Evolutionary conservation across 805 yeast genomes (phyloP), one percentile per base, ranked within the genome.

Genomic region (Debaryomyces hansenii): DNA sequence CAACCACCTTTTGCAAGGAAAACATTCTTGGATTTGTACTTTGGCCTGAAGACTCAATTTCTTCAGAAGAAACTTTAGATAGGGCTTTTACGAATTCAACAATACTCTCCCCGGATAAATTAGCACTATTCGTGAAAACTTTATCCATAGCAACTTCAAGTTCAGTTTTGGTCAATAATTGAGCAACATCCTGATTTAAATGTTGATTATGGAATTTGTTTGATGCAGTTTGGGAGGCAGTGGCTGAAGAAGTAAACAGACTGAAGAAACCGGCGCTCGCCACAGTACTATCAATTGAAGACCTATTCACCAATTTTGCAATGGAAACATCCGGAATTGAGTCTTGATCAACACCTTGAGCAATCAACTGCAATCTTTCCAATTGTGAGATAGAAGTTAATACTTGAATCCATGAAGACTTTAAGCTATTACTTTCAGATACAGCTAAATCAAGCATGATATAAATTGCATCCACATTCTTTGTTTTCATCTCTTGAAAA

Each of bases 1-100:
- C 99, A 43, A 94, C 96, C 77, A 94, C 87, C 62, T 94, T 94
- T 61, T 90, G 98, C 52, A 94, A 70, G 0, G 98, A 88, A 62
- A 89, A 95, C 68, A 90, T 85, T 63, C 99, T 77, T 33, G 98
- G 99, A 50, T 88, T 83, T 5, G 78, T 74, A 37, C 91, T 84
- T 58, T 82, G 83, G 5, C 90, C 91, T 1, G 96, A 86, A 0
- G 95, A 85, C 51, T 87, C 90, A 50, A 94, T 90, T 64, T 94
- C 99, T 58, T 91, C 97, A 36, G 82, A 72, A 0, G 96, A 87
- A 21, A 94, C 96, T 48, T 82, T 87, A 4, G 96, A 82, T 50
- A 94, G 74, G 0, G 97, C 96, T 45, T 78, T 81, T 42, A 95
- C 95, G 68, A 95, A 94, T 47, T 83, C 85, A 45, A 87, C 82